Conservation (phyloP, 108 stramenopile species). For the Discostella pseudostelligera region DNA sequence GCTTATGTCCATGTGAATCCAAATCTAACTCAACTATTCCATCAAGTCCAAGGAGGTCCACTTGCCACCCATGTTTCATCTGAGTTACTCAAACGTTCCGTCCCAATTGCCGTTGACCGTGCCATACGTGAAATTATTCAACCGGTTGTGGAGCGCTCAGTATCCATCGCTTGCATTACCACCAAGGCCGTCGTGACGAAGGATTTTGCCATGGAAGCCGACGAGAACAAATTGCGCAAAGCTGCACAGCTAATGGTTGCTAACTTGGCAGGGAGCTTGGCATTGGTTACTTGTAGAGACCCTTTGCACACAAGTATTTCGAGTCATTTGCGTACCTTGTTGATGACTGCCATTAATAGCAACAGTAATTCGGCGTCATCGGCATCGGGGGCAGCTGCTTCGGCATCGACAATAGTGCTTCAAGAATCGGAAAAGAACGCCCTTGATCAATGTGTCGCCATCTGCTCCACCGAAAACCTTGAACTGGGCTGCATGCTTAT, state of each 20-base stretch:
- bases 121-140: conserved; percentile 99
- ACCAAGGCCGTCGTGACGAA: conserved; percentile 97
- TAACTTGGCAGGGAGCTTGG: conserved; percentile 96
- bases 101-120: conserved; percentile 94
- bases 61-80: conserved; percentile 53
- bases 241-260: conserved; percentile 98
- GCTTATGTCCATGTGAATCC: conserved; percentile 94
- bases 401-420: conserved; percentile 35
- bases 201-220: conserved; percentile 98
- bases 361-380: conserved; percentile 13
- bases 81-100: conserved; percentile 81
- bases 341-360: conserved; percentile 46
- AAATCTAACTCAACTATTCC: conserved; percentile 79
- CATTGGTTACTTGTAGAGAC: conserved; percentile 96
- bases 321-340: conserved; percentile 90
- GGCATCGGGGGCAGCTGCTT: conserved; percentile 9
- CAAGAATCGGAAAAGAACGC: conserved; percentile 71
- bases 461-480: conserved; percentile 93
- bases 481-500: conserved; percentile 98
- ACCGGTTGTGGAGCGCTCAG: conserved; percentile 97
- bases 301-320: conserved; percentile 93
- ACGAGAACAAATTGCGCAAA: conserved; percentile 93
- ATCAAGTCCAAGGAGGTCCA: conserved; percentile 61
- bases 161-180: conserved; percentile 98
- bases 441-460: conserved; percentile 91